phyloP scores from a whole-genome alignment of 2,329 filamentous ascomycete genomes.

The Pseudogymnoascus sp. region DNA sequence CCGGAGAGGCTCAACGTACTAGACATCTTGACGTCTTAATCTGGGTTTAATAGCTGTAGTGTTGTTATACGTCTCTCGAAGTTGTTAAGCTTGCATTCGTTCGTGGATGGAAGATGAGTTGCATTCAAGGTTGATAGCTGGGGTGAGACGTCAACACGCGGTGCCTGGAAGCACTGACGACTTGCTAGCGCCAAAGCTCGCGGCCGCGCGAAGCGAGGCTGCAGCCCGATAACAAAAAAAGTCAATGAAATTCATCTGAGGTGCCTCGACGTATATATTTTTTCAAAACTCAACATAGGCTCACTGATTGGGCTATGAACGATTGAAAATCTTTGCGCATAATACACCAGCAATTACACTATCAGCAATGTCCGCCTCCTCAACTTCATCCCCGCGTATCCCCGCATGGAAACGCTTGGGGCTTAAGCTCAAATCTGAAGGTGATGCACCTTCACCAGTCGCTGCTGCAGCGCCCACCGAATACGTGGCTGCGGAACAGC shows the following conservation, averaged over 20 bases:
- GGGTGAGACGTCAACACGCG: constrained; percentile 11
- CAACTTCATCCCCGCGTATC: constrained; percentile 25
- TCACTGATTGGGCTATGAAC: constrained; percentile 3
- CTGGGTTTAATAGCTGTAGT: background rate
- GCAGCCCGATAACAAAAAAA: constrained; percentile 10
- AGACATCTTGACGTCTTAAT: constrained; percentile 29
- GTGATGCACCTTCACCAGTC: constrained; percentile 25
- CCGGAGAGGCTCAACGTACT: constrained; percentile 26
- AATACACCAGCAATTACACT: background rate
- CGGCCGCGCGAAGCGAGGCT: constrained; percentile 10
- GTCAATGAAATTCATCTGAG: constrained; percentile 1
- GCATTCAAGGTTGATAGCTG: constrained; percentile 8
- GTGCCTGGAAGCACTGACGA: constrained; percentile 8
- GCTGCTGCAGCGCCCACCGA: constrained; percentile 18
- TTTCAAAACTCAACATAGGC: constrained; percentile 5
- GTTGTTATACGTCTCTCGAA: background rate
- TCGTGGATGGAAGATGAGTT: background rate
- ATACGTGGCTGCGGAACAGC: constrained; percentile 12
- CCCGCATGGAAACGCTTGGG: constrained; percentile 56
- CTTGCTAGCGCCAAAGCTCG: constrained; percentile 10
- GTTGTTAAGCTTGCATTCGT: background rate
- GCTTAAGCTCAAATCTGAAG: constrained; percentile 50
- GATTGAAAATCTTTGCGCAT: constrained; percentile 6
- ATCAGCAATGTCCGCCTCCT: constrained; percentile 10
- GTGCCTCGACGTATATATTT: background rate